A percentile compares a stretch with the other conserved stretches of the same genome.
phyloP scores from a whole-genome alignment of 148 eudicot genomes.

The Vaccinium myrtillus region DNA sequence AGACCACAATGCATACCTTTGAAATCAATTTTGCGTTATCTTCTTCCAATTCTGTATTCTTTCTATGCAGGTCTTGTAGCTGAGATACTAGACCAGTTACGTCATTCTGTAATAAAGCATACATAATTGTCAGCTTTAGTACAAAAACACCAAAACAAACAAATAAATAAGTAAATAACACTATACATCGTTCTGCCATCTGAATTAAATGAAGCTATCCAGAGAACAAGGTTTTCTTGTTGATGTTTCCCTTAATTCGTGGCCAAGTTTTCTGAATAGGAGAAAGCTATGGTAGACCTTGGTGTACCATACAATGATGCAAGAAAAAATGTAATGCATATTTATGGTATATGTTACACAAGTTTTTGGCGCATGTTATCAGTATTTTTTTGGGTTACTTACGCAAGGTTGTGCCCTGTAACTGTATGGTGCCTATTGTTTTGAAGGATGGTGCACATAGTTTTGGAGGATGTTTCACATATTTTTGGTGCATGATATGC shows the following conservation, averaged over 20 bases:
- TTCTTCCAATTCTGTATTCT: constrained; percentile 63
- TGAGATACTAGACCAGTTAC: constrained; percentile 83
- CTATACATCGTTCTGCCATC: too few species aligned
- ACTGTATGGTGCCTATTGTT: background rate
- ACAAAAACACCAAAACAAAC: background rate
- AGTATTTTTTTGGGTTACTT: background rate
- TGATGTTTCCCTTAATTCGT: background rate
- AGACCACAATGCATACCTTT: constrained; percentile 36
- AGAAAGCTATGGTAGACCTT: background rate
- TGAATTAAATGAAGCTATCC: background rate
- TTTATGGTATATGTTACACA: background rate
- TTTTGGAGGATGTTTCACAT: background rate
- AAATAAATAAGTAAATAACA: background rate
- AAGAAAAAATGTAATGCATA: background rate
- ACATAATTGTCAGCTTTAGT: background rate
- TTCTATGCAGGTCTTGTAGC: constrained; percentile 69
- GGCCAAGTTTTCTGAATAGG: background rate
- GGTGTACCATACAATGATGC: background rate
- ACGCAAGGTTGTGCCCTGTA: background rate
- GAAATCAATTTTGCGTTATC: constrained; percentile 58
- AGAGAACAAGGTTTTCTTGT: background rate
- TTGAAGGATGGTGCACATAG: background rate
- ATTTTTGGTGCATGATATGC: background rate
- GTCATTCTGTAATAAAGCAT: constrained; percentile 51
- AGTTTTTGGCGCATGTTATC: background rate